These are phyloP conservation scores for Globisporangium lucens DNA, from an alignment of 352 stramenopile genomes.

Conservation along the genomic window DNA sequence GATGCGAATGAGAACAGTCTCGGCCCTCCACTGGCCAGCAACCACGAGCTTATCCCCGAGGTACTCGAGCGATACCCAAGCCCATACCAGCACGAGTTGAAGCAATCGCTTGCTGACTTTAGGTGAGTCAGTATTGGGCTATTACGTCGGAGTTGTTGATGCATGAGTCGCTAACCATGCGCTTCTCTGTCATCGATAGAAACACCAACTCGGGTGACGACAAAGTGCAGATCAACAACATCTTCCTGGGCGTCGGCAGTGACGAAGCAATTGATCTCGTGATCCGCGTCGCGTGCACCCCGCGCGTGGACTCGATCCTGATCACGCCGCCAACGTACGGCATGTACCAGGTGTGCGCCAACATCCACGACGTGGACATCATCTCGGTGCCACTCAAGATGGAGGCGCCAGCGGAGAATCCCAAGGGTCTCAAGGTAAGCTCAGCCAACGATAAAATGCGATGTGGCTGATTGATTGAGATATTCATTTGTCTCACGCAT, in stretches of 20 bases:
- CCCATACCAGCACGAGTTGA: conserved; percentile 93
- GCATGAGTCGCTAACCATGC: neutral
- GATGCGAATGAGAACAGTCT: conserved; percentile 99
- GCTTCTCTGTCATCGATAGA: conserved; percentile 19
- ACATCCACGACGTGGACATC: conserved; percentile 97
- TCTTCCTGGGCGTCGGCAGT: conserved; percentile 97
- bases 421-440: conserved; percentile 55
- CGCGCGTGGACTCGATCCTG: conserved; percentile 92
- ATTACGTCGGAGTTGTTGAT: neutral
- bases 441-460: neutral
- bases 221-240: conserved; percentile 87
- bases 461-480: no score
- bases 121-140: conserved; percentile 26
- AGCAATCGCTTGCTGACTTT: conserved; percentile 87
- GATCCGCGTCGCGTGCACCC: conserved; percentile 96
- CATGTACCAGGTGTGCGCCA: conserved; percentile 99
- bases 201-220: conserved; percentile 43
- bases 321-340: conserved; percentile 98
- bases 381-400: conserved; percentile 89
- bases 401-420: conserved; percentile 53
- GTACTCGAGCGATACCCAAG: conserved; percentile 94
- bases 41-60: conserved; percentile 64
- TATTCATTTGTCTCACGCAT: neutral
- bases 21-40: conserved; percentile 81
- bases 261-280: conserved; percentile 99